Conservation (phyloP, 2,329 filamentous ascomycete species). For the Polytolypa hystricis region DNA sequence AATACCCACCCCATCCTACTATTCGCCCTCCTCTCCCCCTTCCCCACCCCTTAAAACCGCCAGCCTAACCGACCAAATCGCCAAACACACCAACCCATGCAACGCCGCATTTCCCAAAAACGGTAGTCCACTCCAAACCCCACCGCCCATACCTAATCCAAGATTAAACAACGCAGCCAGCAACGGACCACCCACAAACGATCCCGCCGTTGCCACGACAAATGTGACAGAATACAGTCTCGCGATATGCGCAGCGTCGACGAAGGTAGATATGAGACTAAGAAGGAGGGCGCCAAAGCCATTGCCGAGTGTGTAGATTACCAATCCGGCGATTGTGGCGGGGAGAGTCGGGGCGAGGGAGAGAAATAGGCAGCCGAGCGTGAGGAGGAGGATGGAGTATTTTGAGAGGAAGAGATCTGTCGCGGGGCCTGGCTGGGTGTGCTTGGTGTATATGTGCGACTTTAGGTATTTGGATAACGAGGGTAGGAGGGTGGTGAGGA, state of each 20-base stretch:
- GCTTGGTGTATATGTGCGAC: no score
- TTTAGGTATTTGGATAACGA: conserved; percentile 27
- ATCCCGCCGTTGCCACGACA: conserved; percentile 37
- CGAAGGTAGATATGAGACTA: conserved; percentile 37
- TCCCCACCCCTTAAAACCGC: neutral
- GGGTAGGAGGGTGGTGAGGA: conserved; percentile 38
- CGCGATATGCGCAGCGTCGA: conserved; percentile 38
- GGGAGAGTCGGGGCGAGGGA: conserved; percentile 34
- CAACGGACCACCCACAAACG: conserved; percentile 36
- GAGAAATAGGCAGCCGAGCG: conserved; percentile 36
- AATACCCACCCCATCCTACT: neutral
- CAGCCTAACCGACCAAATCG: conserved; percentile 8
- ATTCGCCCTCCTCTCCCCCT: neutral
- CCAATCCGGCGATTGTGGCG: conserved; percentile 33
- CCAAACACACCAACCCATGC: conserved; percentile 15
- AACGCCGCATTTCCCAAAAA: conserved; percentile 31
- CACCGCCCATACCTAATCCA: conserved; percentile 35
- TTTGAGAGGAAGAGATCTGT: conserved; percentile 39
- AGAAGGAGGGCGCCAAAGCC: conserved; percentile 38
- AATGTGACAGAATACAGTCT: conserved; percentile 40
- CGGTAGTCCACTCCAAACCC: conserved; percentile 40
- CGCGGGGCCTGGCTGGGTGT: conserved; percentile 22
- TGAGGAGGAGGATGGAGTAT: conserved; percentile 33
- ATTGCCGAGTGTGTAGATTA: conserved; percentile 39
- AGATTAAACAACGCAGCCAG: conserved; percentile 37